Conservation (phyloP, 1,139 yeast species). For the Suhomyces yuchorum region DNA sequence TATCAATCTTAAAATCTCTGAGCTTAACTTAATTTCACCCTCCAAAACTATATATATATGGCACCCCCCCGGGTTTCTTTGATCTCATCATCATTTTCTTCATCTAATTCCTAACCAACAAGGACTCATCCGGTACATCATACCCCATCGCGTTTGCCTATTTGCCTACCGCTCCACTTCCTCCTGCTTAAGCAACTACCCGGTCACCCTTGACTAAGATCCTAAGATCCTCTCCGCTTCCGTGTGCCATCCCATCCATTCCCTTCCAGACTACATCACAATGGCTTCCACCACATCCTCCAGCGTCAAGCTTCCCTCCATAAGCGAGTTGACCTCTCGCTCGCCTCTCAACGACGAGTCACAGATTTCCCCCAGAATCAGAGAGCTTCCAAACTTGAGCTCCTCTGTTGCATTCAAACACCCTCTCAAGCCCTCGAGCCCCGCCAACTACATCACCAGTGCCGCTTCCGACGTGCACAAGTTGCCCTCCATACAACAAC, state of each 20-base stretch:
- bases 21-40: constrained; percentile 9
- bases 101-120: background rate
- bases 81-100: constrained; percentile 2
- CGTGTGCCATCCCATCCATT: background rate
- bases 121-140: background rate
- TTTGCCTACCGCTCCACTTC: background rate
- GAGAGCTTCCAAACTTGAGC: constrained; percentile 12
- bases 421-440: constrained; percentile 17
- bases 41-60: constrained; percentile 11
- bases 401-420: constrained; percentile 16
- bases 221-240: background rate
- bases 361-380: constrained; percentile 15
- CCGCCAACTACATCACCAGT: constrained; percentile 19
- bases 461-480: constrained; percentile 15
- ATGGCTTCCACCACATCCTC: constrained; percentile 10
- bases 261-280: background rate
- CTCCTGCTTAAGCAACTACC: background rate
- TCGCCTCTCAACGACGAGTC: constrained; percentile 18
- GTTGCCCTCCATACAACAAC: constrained; percentile 21
- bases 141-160: background rate
- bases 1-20: constrained; percentile 12
- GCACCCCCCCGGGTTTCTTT: constrained; percentile 1
- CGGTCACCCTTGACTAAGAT: too few species aligned
- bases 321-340: constrained; percentile 36
- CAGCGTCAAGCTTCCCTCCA: constrained; percentile 35